Evolutionary conservation across 2,329 filamentous ascomycete species (phyloP).

Genomic region (Hymenoscyphus occultus): DNA sequence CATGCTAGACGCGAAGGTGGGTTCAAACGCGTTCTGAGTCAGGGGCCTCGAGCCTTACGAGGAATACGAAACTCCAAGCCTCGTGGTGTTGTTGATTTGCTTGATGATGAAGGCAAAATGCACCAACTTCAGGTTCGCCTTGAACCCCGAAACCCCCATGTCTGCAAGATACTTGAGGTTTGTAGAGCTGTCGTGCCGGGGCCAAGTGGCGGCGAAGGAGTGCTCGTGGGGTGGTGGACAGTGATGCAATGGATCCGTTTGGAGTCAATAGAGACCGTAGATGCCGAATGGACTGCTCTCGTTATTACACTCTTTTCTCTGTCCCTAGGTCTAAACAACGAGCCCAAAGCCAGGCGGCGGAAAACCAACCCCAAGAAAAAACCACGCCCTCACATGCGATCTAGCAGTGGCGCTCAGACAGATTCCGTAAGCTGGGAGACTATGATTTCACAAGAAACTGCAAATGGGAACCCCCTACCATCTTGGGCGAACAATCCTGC

Average conservation of each 20-base stretch:
- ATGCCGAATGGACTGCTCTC: constrained; percentile 68
- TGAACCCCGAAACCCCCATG: constrained; percentile 61
- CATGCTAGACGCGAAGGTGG: constrained; percentile 52
- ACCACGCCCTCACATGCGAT: constrained; percentile 44
- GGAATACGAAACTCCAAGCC: constrained; percentile 57
- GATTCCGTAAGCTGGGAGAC: constrained; percentile 44
- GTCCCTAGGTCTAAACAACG: constrained; percentile 56
- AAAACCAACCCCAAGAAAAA: constrained; percentile 39
- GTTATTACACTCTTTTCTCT: constrained; percentile 62
- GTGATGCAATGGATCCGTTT: constrained; percentile 64
- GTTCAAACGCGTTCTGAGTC: constrained; percentile 44
- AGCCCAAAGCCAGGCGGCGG: constrained; percentile 35
- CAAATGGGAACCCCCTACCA: constrained; percentile 39
- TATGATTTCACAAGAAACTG: constrained; percentile 46
- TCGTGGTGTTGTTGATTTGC: constrained; percentile 61
- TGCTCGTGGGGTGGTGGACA: constrained; percentile 72
- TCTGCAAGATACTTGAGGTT: constrained; percentile 57
- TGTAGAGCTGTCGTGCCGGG: constrained; percentile 63
- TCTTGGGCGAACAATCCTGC: constrained; percentile 59
- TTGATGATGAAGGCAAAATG: constrained; percentile 58
- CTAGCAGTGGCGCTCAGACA: constrained; percentile 45
- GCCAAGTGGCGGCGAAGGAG: constrained; percentile 53
- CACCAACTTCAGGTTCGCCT: constrained; percentile 69
- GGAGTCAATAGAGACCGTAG: constrained; percentile 45
- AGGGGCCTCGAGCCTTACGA: constrained; percentile 37